Percentiles rank a stretch among this genome's conserved stretches.
These are phyloP conservation scores for Aureobasidium melanogenum DNA, from an alignment of 2,329 filamentous ascomycete genomes.

Conservation along the genomic window DNA sequence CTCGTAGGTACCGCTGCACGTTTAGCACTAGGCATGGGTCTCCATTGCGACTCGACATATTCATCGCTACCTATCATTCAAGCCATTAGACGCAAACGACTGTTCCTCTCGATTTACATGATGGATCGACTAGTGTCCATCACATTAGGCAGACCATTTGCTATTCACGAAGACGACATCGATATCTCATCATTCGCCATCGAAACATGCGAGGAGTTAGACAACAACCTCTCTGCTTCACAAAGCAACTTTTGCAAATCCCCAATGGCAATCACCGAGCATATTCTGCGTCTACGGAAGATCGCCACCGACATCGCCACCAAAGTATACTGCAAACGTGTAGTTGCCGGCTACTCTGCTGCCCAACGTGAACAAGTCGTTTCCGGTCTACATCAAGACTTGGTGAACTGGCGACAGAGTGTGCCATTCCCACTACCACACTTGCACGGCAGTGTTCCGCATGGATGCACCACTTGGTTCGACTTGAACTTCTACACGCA, in stretches of 20 bases:
- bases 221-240: not conserved
- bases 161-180: constrained; percentile 39
- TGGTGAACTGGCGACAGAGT: constrained; percentile 34
- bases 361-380: constrained; percentile 19
- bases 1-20: constrained; percentile 37
- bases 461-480: constrained; percentile 38
- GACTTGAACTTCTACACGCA: constrained; percentile 43
- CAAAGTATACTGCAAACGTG: constrained; percentile 31
- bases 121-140: constrained; percentile 42
- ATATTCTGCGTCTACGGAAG: constrained; percentile 33
- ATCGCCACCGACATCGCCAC: constrained; percentile 35
- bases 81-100: constrained; percentile 28
- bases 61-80: constrained; percentile 25
- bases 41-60: constrained; percentile 25
- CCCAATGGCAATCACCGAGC: constrained; percentile 27
- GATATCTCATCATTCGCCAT: constrained; percentile 32
- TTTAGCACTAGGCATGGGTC: constrained; percentile 36
- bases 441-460: constrained; percentile 27
- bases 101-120: constrained; percentile 43
- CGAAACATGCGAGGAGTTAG: constrained; percentile 28
- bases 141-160: constrained; percentile 37
- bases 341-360: not conserved
- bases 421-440: constrained; percentile 23
- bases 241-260: constrained; percentile 20
- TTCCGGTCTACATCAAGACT: constrained; percentile 29